Evolutionary conservation across 2,329 filamentous ascomycete genomes (phyloP).

Genomic region (Diaporthe caulivora): DNA sequence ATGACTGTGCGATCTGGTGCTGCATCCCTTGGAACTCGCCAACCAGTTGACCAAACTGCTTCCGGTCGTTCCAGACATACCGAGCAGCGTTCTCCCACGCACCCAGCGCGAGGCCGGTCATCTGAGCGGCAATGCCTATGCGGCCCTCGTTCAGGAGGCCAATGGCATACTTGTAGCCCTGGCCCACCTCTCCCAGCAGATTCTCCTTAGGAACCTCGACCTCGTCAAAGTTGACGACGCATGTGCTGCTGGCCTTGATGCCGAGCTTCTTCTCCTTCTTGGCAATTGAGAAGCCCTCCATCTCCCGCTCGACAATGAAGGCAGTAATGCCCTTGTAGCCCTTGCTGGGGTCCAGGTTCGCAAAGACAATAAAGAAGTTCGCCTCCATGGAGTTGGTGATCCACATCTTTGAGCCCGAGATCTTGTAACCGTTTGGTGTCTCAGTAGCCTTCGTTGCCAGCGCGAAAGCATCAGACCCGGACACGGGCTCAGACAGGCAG

Average conservation of each 20-base stretch:
- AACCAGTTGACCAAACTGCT: slow-evolving; percentile 93
- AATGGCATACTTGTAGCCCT: slow-evolving; percentile 99
- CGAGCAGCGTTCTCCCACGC: slow-evolving; percentile 94
- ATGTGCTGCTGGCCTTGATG: slow-evolving; percentile 95
- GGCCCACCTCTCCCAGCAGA: slow-evolving; percentile 86
- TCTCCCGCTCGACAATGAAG: slow-evolving; percentile 93
- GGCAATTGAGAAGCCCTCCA: slow-evolving; percentile 90
- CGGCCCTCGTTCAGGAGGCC: slow-evolving; percentile 93
- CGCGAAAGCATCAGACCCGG: slow-evolving; percentile 95
- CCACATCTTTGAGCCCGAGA: slow-evolving; percentile 98
- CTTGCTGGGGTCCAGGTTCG: slow-evolving; percentile 91
- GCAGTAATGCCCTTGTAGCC: slow-evolving; percentile 98
- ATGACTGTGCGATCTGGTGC: slow-evolving; percentile 96
- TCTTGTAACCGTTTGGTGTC: slow-evolving; percentile 85
- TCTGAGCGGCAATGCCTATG: slow-evolving; percentile 98
- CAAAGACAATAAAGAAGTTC: slow-evolving; percentile 96
- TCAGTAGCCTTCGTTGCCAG: slow-evolving; percentile 90
- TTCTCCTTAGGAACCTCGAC: slow-evolving; percentile 91
- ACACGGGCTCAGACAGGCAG: slow-evolving; percentile 92
- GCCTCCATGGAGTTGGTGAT: slow-evolving; percentile 98
- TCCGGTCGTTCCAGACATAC: slow-evolving; percentile 99
- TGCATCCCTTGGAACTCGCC: slow-evolving; percentile 99
- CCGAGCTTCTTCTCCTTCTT: slow-evolving; percentile 99
- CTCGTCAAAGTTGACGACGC: slow-evolving; percentile 97
- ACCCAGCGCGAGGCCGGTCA: slow-evolving; percentile 95